A percentile compares a stretch with the other conserved stretches of the same genome.
Evolutionary conservation across 2,329 filamentous ascomycete genomes (phyloP).

Genomic region (Aciculosporium take): DNA sequence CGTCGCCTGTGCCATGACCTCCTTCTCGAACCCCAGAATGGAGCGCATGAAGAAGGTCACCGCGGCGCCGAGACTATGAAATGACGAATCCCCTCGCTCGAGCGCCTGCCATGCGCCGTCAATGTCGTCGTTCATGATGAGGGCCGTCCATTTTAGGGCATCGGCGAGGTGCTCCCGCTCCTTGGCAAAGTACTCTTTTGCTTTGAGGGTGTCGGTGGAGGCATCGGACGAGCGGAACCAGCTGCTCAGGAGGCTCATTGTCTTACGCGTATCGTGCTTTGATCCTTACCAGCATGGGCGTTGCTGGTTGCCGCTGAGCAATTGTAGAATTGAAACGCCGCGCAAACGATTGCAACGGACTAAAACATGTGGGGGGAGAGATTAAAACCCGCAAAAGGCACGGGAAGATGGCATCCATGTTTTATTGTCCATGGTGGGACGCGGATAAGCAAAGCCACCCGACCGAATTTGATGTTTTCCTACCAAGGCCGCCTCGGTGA

Average conservation of each 20-base stretch:
- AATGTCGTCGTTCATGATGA: conserved; percentile 84
- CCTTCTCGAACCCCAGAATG: conserved; percentile 80
- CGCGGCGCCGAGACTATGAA: conserved; percentile 71
- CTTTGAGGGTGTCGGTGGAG: conserved; percentile 16
- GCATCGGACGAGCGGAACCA: conserved; percentile 35
- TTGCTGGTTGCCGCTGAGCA: not conserved
- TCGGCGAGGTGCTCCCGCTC: conserved; percentile 42
- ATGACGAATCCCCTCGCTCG: conserved; percentile 62
- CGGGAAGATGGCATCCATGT: not conserved
- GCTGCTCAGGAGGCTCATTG: conserved; percentile 33
- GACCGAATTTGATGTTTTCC: not conserved
- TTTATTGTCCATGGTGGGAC: not conserved
- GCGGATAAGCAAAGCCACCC: not conserved
- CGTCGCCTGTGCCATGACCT: conserved; percentile 73
- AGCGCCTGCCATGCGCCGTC: conserved; percentile 65
- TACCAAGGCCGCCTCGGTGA: not conserved
- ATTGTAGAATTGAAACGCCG: not conserved
- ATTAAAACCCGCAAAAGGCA: too few relatives aligned
- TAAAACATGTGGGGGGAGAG: too few relatives aligned
- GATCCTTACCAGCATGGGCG: not conserved
- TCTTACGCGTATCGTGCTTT: not conserved
- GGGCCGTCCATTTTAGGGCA: conserved; percentile 48
- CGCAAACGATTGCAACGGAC: too few relatives aligned
- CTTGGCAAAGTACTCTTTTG: conserved; percentile 19
- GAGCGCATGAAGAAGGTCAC: conserved; percentile 76